A percentile compares a stretch with the other conserved stretches of the same genome.
phyloP scores from a whole-genome alignment of 108 stramenopile species.

The Skeletonema grethae region DNA sequence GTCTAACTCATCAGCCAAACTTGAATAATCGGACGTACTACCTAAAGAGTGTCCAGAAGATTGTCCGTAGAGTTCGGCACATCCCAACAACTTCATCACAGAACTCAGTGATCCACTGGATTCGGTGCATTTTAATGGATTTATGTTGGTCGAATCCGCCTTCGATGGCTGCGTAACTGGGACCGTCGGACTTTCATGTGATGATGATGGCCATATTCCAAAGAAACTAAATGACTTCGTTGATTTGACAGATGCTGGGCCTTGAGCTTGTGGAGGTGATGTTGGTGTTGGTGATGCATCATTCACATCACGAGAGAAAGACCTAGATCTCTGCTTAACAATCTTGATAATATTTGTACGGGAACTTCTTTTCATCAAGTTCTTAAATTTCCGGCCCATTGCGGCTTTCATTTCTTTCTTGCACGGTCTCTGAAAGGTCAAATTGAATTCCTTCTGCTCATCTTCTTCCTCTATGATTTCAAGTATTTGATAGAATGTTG shows the following conservation, averaged over 20 bases:
- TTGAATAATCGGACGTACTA: no score
- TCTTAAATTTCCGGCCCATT: background rate
- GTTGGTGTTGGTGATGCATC: no score
- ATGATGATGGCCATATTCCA: no score
- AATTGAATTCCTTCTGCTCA: background rate
- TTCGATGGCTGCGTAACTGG: no score
- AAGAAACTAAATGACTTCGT: no score
- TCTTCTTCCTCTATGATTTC: background rate
- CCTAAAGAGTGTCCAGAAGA: background rate
- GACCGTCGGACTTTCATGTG: no score
- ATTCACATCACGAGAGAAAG: no score
- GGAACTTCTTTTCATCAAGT: background rate
- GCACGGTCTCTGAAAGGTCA: background rate
- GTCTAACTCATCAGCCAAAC: no score
- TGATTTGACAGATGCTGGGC: no score
- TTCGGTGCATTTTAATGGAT: background rate
- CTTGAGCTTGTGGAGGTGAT: no score
- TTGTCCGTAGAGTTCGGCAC: background rate
- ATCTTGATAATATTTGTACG: background rate
- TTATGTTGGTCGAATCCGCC: no score
- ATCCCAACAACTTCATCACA: background rate
- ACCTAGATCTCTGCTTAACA: background rate
- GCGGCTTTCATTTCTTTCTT: conserved; percentile 23
- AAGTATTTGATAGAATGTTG: background rate
- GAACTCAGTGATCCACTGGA: background rate